Evolutionary conservation across 1,284 basidiomycete species (phyloP).

Genomic region (Tausonia pullulans): DNA sequence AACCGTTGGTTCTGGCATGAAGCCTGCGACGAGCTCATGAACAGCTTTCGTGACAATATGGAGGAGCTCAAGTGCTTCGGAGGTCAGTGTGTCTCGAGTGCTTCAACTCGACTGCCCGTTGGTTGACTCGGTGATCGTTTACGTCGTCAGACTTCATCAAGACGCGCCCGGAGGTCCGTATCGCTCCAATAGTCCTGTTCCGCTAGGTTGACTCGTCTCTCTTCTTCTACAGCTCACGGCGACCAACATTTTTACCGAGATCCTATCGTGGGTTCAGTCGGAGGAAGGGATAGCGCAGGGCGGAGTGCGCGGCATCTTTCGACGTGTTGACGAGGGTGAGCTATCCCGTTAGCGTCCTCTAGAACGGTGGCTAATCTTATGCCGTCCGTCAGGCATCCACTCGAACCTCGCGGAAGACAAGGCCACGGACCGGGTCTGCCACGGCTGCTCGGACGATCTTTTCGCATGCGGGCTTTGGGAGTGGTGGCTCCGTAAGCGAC

Average conservation of each 20-base stretch:
- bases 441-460: constrained; percentile 8
- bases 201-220: too few species aligned
- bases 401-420: not conserved
- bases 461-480: constrained; percentile 14
- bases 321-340: constrained; percentile 11
- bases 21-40: constrained; percentile 9
- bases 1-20: too few species aligned
- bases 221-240: not conserved
- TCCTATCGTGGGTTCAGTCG: constrained; percentile 4
- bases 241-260: constrained; percentile 1
- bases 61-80: constrained; percentile 12
- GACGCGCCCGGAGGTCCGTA: not conserved
- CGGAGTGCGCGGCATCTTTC: constrained; percentile 13
- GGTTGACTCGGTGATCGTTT: not conserved
- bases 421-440: constrained; percentile 1
- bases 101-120: too few species aligned
- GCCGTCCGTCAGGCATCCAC: constrained; percentile 7
- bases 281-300: constrained; percentile 9
- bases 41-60: constrained; percentile 5
- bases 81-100: not conserved
- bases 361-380: not conserved
- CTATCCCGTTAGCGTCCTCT: not conserved
- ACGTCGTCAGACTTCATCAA: not conserved
- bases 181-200: too few species aligned
- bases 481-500: constrained; percentile 11